Evolutionary conservation across 1,139 yeast species (phyloP).

Genomic region (Candida buenavistaensis): DNA sequence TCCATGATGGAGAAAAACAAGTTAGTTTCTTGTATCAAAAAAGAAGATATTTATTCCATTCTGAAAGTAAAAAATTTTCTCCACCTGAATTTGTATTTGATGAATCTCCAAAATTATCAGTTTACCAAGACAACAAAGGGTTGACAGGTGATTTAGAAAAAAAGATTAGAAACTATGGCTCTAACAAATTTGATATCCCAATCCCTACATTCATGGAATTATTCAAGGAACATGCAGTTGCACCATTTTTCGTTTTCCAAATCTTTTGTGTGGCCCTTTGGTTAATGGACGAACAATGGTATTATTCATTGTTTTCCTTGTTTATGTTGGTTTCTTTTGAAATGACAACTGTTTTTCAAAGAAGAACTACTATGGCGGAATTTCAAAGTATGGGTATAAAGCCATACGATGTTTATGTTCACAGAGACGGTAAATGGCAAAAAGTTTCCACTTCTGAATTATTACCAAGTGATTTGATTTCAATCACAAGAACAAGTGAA

Average conservation of each 20-base stretch:
- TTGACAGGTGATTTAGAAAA: constrained; percentile 58
- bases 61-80: constrained; percentile 54
- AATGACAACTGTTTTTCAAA: constrained; percentile 91
- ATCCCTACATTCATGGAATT: constrained; percentile 88
- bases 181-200: constrained; percentile 89
- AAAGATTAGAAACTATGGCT: constrained; percentile 67
- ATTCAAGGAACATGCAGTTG: constrained; percentile 96
- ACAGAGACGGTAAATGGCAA: constrained; percentile 71
- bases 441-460: constrained; percentile 70
- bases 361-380: constrained; percentile 91
- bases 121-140: constrained; percentile 65
- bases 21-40: constrained; percentile 84
- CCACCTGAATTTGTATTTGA: constrained; percentile 86
- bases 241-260: constrained; percentile 97
- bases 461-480: constrained; percentile 90
- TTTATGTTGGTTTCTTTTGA: constrained; percentile 94
- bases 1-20: constrained; percentile 62
- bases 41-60: constrained; percentile 79
- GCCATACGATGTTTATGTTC: constrained; percentile 77
- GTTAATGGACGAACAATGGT: constrained; percentile 98
- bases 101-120: constrained; percentile 54
- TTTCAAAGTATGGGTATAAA: constrained; percentile 97
- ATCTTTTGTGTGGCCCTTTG: constrained; percentile 93
- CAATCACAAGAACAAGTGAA: constrained; percentile 83
- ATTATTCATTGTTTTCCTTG: constrained; percentile 85